Evolutionary conservation across 805 yeast species (phyloP).

Genomic region (Candida sithepensis): DNA sequence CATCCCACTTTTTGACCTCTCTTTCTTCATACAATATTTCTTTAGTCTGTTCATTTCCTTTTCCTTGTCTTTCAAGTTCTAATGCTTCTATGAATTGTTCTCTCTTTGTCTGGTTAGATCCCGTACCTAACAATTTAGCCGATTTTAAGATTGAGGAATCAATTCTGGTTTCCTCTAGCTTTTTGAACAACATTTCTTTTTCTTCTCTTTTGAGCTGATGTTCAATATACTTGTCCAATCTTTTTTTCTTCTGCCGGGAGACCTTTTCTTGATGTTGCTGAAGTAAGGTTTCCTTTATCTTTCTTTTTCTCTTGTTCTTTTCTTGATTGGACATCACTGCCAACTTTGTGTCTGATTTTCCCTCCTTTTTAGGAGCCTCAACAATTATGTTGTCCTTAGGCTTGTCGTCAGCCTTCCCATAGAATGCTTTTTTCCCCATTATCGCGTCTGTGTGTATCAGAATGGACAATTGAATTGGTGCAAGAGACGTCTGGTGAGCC

Average conservation of each 20-base stretch:
- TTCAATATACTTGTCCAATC: constrained; percentile 89
- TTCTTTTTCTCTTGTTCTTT: constrained; percentile 59
- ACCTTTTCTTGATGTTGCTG: constrained; percentile 65
- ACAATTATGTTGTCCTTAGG: background rate
- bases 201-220: constrained; percentile 89
- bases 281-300: constrained; percentile 54
- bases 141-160: constrained; percentile 70
- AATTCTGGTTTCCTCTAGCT: constrained; percentile 61
- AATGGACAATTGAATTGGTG: too few relatives aligned
- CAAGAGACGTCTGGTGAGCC: too few relatives aligned
- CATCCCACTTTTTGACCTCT: constrained; percentile 59
- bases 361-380: background rate
- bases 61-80: constrained; percentile 66
- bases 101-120: constrained; percentile 52
- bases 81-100: constrained; percentile 76
- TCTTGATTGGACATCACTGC: constrained; percentile 51
- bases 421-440: constrained; percentile 12
- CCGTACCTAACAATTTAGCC: constrained; percentile 75
- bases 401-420: constrained; percentile 8
- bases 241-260: constrained; percentile 65
- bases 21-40: constrained; percentile 69
- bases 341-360: background rate
- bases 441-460: background rate
- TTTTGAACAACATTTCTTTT: constrained; percentile 69
- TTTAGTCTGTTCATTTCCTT: constrained; percentile 57